Evolutionary conservation across 1,284 basidiomycete species (phyloP), one percentile per base, ranked within the genome.

Genomic region (Moesziomyces sp.): DNA sequence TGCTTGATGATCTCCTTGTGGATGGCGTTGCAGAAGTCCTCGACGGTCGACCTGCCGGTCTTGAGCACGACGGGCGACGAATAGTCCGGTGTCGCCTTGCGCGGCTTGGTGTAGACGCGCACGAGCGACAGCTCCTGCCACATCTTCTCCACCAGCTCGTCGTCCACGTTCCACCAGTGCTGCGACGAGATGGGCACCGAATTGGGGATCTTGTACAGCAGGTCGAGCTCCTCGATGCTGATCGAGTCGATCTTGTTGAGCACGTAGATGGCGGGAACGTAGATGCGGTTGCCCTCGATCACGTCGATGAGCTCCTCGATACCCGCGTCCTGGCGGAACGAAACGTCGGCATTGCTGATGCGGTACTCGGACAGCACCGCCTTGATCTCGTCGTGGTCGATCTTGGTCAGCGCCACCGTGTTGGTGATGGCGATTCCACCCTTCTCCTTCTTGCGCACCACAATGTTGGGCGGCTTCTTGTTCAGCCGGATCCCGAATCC

Each of bases 401-500:
- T 91, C 82, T 95, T 93, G 10, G 94, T 97, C n/a, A 99, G 88
- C 5, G 96, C 96, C 0, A 98, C 94, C 6, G 77, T 78, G 65
- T 47, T 85, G 76, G 84, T 81, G 49, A 76, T 68, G 23, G 58
- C 58, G 40, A 78, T 65, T 62, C 94, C 94, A 58, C 96, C 96
- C 85, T 92, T 95, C 75, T 98, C 97, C 86, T 97, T 97, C 86
- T 90, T 94, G 82, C 93, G 82, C 59, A 86, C 77, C 23, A 84
- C 90, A 82, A 99, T 92, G 46, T 92, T 89, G 60, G 97, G 97
- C 1, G 96, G 93, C 77, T 90, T 90, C 86, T 98, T 98, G 87
- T 99, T 99, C 61, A 99, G 87, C 49, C 95, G 89, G 78, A 98
- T 97, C 8, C 96, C 96, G 77, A 98, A 97, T 30, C 94, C 94